Base-by-base conservation (phyloP, 352 stramenopile genomes). In the Lagenidium sp. region DNA sequence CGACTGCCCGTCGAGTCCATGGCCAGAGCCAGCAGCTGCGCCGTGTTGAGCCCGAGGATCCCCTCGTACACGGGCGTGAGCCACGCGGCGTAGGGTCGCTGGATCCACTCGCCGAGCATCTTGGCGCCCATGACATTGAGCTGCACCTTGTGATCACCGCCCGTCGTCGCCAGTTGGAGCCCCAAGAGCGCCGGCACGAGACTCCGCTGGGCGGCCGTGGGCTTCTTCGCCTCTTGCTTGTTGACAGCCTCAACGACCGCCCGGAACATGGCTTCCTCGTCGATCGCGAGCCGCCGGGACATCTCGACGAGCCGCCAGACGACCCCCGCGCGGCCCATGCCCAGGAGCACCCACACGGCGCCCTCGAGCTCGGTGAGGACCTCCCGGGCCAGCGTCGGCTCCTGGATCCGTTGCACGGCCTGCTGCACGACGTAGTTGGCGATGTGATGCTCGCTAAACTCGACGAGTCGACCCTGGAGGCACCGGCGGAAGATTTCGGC, bases 341-440 rank as follows among this genome's bases (percentile, higher is more conserved):
- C 76, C 44, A 91, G 52, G 40, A 91, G 53, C 20, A 66, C 87
- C 76, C 76, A 88, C 32, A 85, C 40, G 10, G 72, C 65, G 10
- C 57, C 37, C 38, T 75, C 53, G 31, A 91, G 49, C 50, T 91
- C 79, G 11, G 61, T 44, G 8, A 87, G 45, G 24, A 88, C 68
- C 21, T 80, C 54, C 8, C 46, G 15, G 4, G 79, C 79, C 12
- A 86, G 36, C 1, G 62, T 61, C 8, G 60, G 28, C 2, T 55
- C 67, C 39, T 54, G 44, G 18, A 84, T 63, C n/a, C 65, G 64
- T 42, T 78, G 59, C 23, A 91, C 70, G 8, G 57, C 70, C 35
- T 87, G 58, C 51, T 91, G 79, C 6, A 91, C 66, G n/a, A 91
- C 79, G 40, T 86, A 91, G 51, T 91, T 91, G 12, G 75, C 66